Base-by-base conservation (phyloP, 176 grass and related monocot species). In the Eragrostis curvula region DNA sequence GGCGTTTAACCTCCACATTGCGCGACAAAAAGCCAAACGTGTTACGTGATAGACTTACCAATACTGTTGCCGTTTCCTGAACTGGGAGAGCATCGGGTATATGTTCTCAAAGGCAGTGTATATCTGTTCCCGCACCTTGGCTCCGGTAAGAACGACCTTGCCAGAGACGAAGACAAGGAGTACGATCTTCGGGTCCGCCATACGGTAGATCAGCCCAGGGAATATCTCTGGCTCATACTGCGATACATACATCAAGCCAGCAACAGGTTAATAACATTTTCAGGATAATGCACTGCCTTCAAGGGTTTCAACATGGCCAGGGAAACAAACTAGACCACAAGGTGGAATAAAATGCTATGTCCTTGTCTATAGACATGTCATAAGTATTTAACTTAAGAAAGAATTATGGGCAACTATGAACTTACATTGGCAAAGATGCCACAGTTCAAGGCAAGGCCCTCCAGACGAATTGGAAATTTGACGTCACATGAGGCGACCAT, bases 401-500 rank as follows among this genome's bases (percentile, higher is more conserved):
- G 32, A 36, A 36, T 36, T 36, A 36, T 36, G 75, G 9, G 47
- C 44, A 79, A 21, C 7, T 40, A 16, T 14, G 8, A 78, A 72
- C 92, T 83, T 97, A 92, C 95, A 63, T 68, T 81, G n/a, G 90
- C 88, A 82, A 93, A 97, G 57, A 47, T 74, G 85, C 68, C 92
- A 79, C 82, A 89, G 64, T 13, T 17, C n/a, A 69, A 85, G 58
- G 87, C 63, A 80, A 97, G 92, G 56, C 86, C 86, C 87, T 98
- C 95, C 7, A 98, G 81, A 71, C 86, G 87, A 73, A 95, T 95
- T 12, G 90, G 84, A 63, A 98, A 98, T 79, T 95, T 92, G 78
- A 91, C 92, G 64, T 94, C 95, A 72, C 90, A 94, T 43, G 92
- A 97, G 30, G 57, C 92, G 47, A 94, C 95, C 47, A 94, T 93